Conservation (phyloP, 73 alveolate genomes). For the Tetrahymena borealis region DNA sequence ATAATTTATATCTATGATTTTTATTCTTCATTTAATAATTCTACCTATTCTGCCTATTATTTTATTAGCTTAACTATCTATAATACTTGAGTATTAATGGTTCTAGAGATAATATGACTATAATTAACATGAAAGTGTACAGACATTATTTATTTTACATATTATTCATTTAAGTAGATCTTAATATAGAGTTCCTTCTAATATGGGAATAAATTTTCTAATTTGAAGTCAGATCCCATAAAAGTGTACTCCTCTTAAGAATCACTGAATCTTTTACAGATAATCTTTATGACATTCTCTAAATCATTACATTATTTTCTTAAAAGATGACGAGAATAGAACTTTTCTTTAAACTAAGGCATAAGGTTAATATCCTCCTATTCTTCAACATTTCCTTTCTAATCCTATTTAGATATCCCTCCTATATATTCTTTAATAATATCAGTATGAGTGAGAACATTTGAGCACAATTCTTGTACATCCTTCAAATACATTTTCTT, state of each 20-base stretch:
- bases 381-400: not conserved
- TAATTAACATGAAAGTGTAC: not conserved
- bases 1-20: no score
- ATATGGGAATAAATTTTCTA: not conserved
- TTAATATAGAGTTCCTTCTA: not conserved
- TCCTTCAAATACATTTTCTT: not conserved
- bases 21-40: no score
- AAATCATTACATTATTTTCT: not conserved
- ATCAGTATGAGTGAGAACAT: not conserved
- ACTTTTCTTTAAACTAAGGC: not conserved
- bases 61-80: no score
- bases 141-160: not conserved
- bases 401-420: not conserved
- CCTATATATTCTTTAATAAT: not conserved
- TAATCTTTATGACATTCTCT: not conserved
- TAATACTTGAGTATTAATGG: no score
- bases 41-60: no score
- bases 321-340: not conserved
- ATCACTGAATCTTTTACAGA: not conserved
- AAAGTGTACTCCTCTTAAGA: not conserved
- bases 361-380: not conserved
- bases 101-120: no score
- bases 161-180: not conserved
- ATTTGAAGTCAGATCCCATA: not conserved
- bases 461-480: not conserved